These are phyloP conservation scores for Xylaria flabelliformis DNA, from an alignment of 495 filamentous ascomycete genomes.

Conservation along the genomic window DNA sequence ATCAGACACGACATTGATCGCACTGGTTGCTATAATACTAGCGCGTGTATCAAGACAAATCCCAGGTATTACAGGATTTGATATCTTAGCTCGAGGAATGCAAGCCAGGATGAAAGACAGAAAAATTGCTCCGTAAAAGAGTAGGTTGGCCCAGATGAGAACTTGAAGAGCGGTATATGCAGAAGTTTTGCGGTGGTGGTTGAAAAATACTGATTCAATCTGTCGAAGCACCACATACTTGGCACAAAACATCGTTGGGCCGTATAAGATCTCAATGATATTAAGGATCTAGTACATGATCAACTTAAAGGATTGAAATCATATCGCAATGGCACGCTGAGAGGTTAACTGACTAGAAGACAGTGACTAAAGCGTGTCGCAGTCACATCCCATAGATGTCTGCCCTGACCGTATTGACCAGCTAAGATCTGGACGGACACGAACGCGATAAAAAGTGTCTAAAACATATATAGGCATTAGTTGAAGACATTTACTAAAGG, in stretches of 20 bases:
- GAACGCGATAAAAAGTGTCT: constrained; percentile 8
- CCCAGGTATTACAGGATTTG: constrained; percentile 33
- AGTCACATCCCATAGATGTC: not conserved
- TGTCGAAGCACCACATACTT: constrained; percentile 23
- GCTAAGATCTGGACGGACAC: not conserved
- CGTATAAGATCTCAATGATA: constrained; percentile 12
- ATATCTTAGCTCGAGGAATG: constrained; percentile 30
- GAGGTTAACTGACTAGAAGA: not conserved
- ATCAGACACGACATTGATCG: constrained; percentile 49
- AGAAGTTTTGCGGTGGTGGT: constrained; percentile 9
- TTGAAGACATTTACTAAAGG: too few species aligned
- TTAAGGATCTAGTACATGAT: not conserved
- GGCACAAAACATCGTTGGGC: constrained; percentile 20
- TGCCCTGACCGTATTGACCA: too few species aligned
- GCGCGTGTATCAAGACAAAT: constrained; percentile 54
- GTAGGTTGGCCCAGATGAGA: constrained; percentile 28
- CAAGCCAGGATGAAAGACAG: constrained; percentile 28
- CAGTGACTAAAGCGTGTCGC: not conserved
- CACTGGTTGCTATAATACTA: constrained; percentile 47
- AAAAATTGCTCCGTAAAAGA: constrained; percentile 27
- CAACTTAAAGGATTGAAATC: not conserved
- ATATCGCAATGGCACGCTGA: too few species aligned
- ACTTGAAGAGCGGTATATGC: constrained; percentile 15
- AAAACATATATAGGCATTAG: not conserved
- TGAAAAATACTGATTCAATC: constrained; percentile 17